Evolutionary conservation across 139 green algal species (phyloP).

Genomic region (Deuterostichococcus epilithicus): DNA sequence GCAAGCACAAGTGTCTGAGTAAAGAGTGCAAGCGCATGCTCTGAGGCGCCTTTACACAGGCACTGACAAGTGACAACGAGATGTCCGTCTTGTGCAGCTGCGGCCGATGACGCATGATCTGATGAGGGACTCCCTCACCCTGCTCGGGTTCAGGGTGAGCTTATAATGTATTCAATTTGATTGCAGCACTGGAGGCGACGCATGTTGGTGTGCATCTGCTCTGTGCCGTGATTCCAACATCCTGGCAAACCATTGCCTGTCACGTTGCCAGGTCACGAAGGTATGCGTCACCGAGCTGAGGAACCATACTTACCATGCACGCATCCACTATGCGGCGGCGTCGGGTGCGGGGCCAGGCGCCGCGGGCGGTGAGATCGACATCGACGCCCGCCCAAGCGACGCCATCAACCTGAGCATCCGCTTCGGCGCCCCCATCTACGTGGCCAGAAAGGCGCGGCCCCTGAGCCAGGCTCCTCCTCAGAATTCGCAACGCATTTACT

Average conservation of each 20-base stretch:
- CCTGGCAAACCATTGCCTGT: not conserved
- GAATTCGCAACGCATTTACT: too few relatives aligned
- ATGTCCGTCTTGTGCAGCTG: too few relatives aligned
- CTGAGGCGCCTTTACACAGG: not conserved
- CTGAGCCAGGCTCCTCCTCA: too few relatives aligned
- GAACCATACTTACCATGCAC: slow-evolving; percentile 60
- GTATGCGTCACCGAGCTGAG: slow-evolving; percentile 50
- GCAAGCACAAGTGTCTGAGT: too few relatives aligned
- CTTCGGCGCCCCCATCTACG: slow-evolving; percentile 71
- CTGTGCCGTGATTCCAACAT: not conserved
- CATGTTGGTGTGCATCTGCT: not conserved
- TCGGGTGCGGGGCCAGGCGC: not conserved
- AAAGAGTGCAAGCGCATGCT: not conserved
- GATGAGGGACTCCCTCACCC: slow-evolving; percentile 51
- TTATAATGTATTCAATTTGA: not conserved
- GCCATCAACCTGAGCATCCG: slow-evolving; percentile 84
- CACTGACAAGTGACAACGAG: too few relatives aligned
- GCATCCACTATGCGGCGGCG: slow-evolving; percentile 29
- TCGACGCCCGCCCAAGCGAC: slow-evolving; percentile 71
- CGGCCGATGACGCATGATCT: slow-evolving; percentile 63
- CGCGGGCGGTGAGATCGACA: slow-evolving; percentile 43
- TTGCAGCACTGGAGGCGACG: not conserved
- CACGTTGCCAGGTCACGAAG: slow-evolving; percentile 38
- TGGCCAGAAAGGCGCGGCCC: slow-evolving; percentile 41
- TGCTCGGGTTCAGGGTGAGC: slow-evolving; percentile 41